These are phyloP conservation scores for Marchantia paleacea DNA, from an alignment of 225 moss, liverwort and hornwort genomes.

Conservation along the genomic window DNA sequence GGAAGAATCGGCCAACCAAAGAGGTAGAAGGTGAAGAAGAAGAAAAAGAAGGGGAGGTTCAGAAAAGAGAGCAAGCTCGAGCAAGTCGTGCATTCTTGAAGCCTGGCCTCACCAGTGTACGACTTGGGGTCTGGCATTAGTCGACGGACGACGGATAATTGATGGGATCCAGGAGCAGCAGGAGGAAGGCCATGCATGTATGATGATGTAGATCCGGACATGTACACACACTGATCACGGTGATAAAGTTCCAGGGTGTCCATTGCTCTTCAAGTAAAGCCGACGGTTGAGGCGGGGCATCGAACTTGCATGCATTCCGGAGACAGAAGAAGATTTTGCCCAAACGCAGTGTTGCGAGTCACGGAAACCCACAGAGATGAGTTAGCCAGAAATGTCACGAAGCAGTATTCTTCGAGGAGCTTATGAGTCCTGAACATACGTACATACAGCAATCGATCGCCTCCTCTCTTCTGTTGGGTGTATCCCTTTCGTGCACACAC, in stretches of 20 bases:
- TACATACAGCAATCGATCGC: background rate
- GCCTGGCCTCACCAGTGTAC: background rate
- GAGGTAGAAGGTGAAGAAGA: background rate
- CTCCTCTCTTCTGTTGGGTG: background rate
- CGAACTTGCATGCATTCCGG: background rate
- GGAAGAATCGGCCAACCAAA: background rate
- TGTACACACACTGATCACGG: background rate
- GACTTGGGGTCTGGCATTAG: background rate
- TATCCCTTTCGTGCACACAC: background rate
- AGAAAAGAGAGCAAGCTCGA: background rate
- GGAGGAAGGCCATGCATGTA: background rate
- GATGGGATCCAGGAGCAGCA: background rate
- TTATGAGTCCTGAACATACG: background rate
- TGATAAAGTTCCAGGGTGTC: background rate
- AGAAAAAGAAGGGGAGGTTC: background rate
- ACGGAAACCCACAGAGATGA: background rate
- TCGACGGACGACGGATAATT: background rate
- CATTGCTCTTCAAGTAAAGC: background rate
- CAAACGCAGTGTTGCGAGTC: background rate
- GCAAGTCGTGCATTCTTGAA: background rate
- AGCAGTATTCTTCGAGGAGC: background rate
- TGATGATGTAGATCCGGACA: background rate
- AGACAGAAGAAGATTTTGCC: background rate
- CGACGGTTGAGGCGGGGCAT: background rate
- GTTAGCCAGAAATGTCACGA: background rate